Base-by-base conservation (phyloP, 1,284 basidiomycete species). In the Cerioporus squamosus region DNA sequence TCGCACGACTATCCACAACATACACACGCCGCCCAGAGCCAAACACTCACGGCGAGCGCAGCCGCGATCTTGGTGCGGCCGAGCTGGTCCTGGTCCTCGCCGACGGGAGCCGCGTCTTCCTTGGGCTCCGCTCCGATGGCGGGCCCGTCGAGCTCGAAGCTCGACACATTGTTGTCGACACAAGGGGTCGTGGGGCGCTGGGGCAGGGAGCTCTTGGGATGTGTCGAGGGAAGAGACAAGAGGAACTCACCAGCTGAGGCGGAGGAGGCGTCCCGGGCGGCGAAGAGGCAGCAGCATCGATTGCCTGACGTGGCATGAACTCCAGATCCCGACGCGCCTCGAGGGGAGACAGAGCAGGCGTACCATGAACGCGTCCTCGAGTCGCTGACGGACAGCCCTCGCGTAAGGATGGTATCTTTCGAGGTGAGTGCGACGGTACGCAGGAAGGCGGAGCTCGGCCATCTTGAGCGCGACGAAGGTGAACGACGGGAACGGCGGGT, bases 351-450 rank as follows among this genome's bases (percentile, higher is more conserved):
- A 29, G 29, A 29, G 29, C 8, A 29, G 20, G 73, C 66, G 33
- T 70, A 74, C 59, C 59, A 61, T 57, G 23, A 64, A 51, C 9
- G 57, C 44, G 29, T 64, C 63, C 38, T 61, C 57, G 6, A 46
- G 50, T 14, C 61, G 57, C 40, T 24, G 50, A 29, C 57, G 57
- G 2, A 31, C 31, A 12, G 40, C 55, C 31, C 64, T 51, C 36
- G 64, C 61, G 20, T 66, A 66, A 23, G 64, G 64, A 48, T 66
- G 64, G 22, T 53, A 66, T 18, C 64, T 54, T 2, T 55, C 49
- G 8, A 63, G 44, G 18, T 66, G 62, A 8, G 60, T 48, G 14
- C 15, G 49, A 36, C 64, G 60, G 45, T 66, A 66, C 18, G 64
- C 43, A 4, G 64, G 64, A 22, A 66, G 47, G 44, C 64, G 64